Conservation (phyloP, 805 yeast genomes). For the Candida silvicultrix region DNA sequence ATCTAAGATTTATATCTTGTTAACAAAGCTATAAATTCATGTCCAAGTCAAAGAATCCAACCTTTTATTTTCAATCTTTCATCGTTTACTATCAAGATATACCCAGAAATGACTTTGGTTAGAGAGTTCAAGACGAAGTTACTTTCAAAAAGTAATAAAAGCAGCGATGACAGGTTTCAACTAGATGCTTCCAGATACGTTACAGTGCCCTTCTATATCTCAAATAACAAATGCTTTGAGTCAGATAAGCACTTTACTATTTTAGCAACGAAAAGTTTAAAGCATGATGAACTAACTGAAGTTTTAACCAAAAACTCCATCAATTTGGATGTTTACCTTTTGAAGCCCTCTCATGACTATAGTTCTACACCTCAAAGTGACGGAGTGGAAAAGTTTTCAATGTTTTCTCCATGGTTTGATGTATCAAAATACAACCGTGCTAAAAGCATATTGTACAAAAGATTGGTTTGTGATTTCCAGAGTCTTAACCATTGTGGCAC, state of each 20-base stretch:
- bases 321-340: too few species aligned
- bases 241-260: neutral
- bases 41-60: too few species aligned
- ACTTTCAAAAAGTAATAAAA: neutral
- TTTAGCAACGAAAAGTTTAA: neutral
- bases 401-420: neutral
- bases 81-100: too few species aligned
- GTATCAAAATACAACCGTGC: neutral
- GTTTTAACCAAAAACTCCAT: too few species aligned
- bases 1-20: too few species aligned
- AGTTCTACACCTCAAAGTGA: neutral
- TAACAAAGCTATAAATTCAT: too few species aligned
- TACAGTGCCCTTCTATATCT: neutral
- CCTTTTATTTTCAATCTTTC: too few species aligned
- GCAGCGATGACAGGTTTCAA: neutral
- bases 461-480: neutral
- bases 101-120: too few species aligned
- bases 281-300: neutral
- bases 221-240: neutral
- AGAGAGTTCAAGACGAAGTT: too few species aligned
- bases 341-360: neutral
- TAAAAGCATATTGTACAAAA: too few species aligned
- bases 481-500: neutral
- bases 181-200: neutral
- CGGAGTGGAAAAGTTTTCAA: neutral